Conservation (phyloP, 306 rosid genomes). For the Rubus parviflorus region DNA sequence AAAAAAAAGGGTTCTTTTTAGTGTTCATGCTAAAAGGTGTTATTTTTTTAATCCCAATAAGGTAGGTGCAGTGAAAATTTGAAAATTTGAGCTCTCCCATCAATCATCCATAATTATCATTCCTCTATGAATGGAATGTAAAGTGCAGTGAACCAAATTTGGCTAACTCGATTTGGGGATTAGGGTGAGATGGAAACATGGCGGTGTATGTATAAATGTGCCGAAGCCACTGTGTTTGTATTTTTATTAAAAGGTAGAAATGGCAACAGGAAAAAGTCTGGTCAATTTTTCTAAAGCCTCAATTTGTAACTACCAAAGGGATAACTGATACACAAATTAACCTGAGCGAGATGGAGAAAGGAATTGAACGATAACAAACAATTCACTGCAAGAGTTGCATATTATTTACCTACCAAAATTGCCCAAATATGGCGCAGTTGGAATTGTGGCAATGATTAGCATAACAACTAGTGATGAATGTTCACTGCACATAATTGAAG, state of each 20-base stretch:
- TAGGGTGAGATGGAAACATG: neutral
- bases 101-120: conserved; percentile 1
- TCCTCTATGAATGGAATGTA: neutral
- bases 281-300: neutral
- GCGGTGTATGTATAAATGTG: neutral
- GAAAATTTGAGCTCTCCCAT: neutral
- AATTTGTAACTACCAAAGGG: neutral
- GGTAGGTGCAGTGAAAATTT: neutral
- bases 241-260: neutral
- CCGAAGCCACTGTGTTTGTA: neutral
- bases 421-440: too few species aligned
- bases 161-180: neutral
- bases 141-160: neutral
- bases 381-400: too few species aligned
- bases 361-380: too few species aligned
- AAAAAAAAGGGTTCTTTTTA: neutral
- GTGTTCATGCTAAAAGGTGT: neutral
- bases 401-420: too few species aligned
- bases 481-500: too few species aligned
- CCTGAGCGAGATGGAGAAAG: neutral
- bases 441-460: too few species aligned
- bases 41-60: neutral
- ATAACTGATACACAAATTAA: neutral
- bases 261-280: neutral
- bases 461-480: too few species aligned